Percentiles rank a stretch among this genome's conserved stretches.
Evolutionary conservation across 805 yeast species (phyloP).

Genomic region (Candida alai): DNA sequence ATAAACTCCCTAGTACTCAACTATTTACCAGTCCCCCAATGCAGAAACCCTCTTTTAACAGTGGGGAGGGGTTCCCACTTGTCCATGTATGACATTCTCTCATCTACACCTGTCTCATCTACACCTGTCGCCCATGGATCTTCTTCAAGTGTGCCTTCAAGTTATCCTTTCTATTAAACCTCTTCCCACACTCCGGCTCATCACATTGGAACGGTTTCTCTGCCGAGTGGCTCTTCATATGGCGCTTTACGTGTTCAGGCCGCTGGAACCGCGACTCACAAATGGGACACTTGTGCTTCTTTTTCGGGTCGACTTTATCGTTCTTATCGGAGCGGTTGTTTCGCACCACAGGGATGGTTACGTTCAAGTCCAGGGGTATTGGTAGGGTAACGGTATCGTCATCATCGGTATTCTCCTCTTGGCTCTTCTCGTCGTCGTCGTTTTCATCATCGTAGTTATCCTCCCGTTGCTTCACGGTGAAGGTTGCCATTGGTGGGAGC

Average conservation of each 20-base stretch:
- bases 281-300: conserved; percentile 60
- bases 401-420: conserved; percentile 4
- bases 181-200: conserved; percentile 47
- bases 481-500: conserved; percentile 34
- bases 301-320: conserved; percentile 43
- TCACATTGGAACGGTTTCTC: conserved; percentile 58
- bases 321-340: conserved; percentile 23
- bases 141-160: conserved; percentile 60
- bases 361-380: conserved; percentile 9
- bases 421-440: background rate
- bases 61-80: no score
- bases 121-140: conserved; percentile 36
- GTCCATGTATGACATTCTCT: no score
- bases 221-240: conserved; percentile 53
- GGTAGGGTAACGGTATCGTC: conserved; percentile 10
- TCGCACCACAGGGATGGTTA: conserved; percentile 11
- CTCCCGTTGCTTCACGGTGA: conserved; percentile 12
- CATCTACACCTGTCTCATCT: no score
- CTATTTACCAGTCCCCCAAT: no score
- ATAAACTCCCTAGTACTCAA: no score
- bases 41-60: no score
- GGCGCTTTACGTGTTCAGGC: conserved; percentile 70
- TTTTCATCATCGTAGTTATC: background rate
- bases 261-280: conserved; percentile 62
- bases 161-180: conserved; percentile 58